These are phyloP conservation scores for Diplodia corticola DNA, from an alignment of 2,329 filamentous ascomycete species.

Conservation along the genomic window DNA sequence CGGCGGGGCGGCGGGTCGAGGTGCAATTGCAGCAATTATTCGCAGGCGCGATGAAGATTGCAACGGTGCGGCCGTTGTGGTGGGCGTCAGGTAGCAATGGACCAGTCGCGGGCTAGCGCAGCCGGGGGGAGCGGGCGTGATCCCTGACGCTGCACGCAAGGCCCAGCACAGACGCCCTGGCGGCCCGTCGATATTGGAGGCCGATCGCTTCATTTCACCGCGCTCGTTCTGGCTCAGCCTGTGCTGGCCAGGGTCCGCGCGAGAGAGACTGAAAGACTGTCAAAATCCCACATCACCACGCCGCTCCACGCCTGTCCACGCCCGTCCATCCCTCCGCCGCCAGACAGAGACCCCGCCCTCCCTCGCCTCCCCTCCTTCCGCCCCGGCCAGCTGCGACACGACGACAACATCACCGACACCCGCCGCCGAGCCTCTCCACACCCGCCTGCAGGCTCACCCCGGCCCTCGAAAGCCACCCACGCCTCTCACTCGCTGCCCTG, in stretches of 20 bases:
- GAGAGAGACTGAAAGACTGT: background rate
- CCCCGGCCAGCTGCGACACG: background rate
- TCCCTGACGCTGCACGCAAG: conserved; percentile 13
- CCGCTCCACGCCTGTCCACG: background rate
- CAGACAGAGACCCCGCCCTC: background rate
- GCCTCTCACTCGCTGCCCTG: background rate
- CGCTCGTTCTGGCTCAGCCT: conserved; percentile 12
- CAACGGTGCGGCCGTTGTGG: conserved; percentile 11
- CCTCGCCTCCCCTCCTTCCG: background rate
- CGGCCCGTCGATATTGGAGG: conserved; percentile 20
- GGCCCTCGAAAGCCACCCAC: conserved; percentile 3
- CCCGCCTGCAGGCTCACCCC: background rate
- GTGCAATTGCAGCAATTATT: background rate
- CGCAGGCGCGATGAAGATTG: conserved; percentile 1
- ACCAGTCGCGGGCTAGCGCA: background rate
- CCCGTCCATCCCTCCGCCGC: too few species aligned
- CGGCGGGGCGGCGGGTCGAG: background rate
- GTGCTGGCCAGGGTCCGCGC: conserved; percentile 3
- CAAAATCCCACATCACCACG: background rate
- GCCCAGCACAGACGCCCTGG: conserved; percentile 5
- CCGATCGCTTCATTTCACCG: conserved; percentile 21
- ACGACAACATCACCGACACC: background rate
- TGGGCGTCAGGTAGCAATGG: conserved; percentile 5
- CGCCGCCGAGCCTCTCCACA: background rate
- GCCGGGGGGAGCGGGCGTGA: background rate